phyloP scores from a whole-genome alignment of 768 basidiomycete genomes.

The Serendipita sp. region DNA sequence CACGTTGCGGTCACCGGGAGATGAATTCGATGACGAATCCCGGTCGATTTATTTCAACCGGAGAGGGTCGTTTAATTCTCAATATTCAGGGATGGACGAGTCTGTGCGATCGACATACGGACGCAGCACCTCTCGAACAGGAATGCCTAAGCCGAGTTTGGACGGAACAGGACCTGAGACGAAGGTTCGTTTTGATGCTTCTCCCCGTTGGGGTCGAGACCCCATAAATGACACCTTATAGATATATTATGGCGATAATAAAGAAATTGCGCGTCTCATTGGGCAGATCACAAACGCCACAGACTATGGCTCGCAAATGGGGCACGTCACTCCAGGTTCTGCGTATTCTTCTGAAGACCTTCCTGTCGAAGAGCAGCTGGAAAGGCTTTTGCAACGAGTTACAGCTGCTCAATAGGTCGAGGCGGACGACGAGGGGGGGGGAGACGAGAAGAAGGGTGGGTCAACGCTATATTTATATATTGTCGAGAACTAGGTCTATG shows the following conservation, averaged over 20 bases:
- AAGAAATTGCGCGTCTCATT: slow-evolving; percentile 69
- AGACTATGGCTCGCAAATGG: slow-evolving; percentile 75
- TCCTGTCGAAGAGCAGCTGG: slow-evolving; percentile 14
- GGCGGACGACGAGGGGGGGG: background rate
- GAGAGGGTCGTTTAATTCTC: slow-evolving; percentile 59
- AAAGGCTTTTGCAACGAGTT: slow-evolving; percentile 5
- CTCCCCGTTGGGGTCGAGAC: slow-evolving; percentile 9
- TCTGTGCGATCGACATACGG: slow-evolving; percentile 58
- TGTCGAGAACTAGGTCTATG: background rate
- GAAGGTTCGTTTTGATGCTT: slow-evolving; percentile 36
- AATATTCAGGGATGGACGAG: slow-evolving; percentile 44
- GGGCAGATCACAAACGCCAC: slow-evolving; percentile 67
- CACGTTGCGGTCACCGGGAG: slow-evolving; percentile 61
- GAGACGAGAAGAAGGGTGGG: background rate
- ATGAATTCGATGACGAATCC: slow-evolving; percentile 25
- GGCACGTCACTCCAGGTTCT: slow-evolving; percentile 31
- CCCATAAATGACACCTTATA: slow-evolving; percentile 19
- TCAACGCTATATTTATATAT: background rate
- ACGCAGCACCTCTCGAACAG: slow-evolving; percentile 49
- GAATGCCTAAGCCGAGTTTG: slow-evolving; percentile 10
- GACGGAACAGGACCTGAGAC: slow-evolving; percentile 38
- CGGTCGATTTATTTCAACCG: slow-evolving; percentile 31
- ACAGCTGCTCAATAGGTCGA: background rate
- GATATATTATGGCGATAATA: slow-evolving; percentile 61
- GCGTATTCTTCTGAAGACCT: slow-evolving; percentile 15